Evolutionary conservation across 768 basidiomycete species (phyloP).

Genomic region (Leucocoprinus birnbaumii): DNA sequence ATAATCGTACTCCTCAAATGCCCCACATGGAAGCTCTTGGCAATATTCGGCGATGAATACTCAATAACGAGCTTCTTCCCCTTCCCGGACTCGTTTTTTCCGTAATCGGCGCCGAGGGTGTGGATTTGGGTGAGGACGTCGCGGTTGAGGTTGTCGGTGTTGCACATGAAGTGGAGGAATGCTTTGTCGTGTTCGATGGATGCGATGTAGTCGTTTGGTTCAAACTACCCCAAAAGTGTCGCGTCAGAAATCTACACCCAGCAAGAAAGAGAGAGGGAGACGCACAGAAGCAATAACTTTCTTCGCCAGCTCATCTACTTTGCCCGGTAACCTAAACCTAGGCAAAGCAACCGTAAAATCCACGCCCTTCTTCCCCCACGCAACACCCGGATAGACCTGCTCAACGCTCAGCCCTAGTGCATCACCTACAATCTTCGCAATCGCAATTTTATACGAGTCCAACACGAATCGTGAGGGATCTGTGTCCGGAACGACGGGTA

Average conservation of each 20-base stretch:
- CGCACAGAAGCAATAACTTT: conserved; percentile 73
- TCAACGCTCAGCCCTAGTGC: conserved; percentile 68
- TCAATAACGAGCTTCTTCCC: conserved; percentile 88
- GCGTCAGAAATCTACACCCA: no score
- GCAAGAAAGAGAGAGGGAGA: conserved; percentile 13
- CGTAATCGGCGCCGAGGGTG: conserved; percentile 60
- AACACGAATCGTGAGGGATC: conserved; percentile 52
- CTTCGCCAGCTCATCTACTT: conserved; percentile 73
- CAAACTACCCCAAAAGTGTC: conserved; percentile 72
- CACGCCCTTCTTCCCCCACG: conserved; percentile 90
- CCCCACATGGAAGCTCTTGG: conserved; percentile 97
- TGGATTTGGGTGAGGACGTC: conserved; percentile 74
- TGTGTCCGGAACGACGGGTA: conserved; percentile 35
- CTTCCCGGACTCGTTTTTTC: conserved; percentile 70
- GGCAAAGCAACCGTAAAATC: conserved; percentile 92
- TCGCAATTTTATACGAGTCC: conserved; percentile 79
- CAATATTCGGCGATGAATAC: conserved; percentile 96
- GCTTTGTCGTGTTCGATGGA: conserved; percentile 48
- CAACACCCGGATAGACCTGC: conserved; percentile 80
- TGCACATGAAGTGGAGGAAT: conserved; percentile 29
- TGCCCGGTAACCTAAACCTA: conserved; percentile 84
- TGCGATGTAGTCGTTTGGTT: conserved; percentile 76
- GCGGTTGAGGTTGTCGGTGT: conserved; percentile 59
- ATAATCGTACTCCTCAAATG: conserved; percentile 98
- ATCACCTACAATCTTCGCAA: conserved; percentile 69